Evolutionary conservation across 176 grass and related monocot genomes (phyloP).

Genomic region (Hsuehochloa calcarea): DNA sequence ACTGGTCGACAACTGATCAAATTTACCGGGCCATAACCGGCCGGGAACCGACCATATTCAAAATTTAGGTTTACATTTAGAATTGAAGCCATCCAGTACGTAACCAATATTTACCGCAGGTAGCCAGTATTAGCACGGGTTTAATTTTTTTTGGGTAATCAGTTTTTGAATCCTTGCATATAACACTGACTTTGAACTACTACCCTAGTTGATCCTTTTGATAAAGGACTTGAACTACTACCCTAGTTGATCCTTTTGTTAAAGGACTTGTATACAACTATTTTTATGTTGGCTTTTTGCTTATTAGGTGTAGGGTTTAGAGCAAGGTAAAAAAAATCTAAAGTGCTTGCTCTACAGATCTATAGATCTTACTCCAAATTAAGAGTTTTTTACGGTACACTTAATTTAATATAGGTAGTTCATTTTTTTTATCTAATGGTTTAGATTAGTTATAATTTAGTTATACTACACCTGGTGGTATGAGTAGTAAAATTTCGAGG

Average conservation of each 20-base stretch:
- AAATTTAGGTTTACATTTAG: too few relatives aligned
- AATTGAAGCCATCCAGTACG: too few relatives aligned
- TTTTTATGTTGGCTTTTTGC: background rate
- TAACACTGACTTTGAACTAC: background rate
- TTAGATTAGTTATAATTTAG: too few relatives aligned
- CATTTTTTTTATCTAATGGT: too few relatives aligned
- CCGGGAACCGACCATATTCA: background rate
- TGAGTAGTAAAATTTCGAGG: too few relatives aligned
- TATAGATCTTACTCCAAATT: conserved; percentile 4
- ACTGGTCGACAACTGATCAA: background rate
- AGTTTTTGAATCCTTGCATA: too few relatives aligned
- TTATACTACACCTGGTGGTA: too few relatives aligned
- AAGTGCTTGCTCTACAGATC: background rate
- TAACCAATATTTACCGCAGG: too few relatives aligned
- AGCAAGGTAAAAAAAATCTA: background rate
- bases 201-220: background rate
- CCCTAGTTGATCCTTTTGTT: background rate
- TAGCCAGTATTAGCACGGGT: too few relatives aligned
- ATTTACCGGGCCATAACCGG: background rate
- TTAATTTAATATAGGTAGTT: too few relatives aligned
- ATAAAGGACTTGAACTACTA: background rate
- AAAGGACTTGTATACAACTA: background rate
- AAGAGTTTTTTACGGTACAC: background rate
- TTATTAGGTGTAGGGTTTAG: background rate
- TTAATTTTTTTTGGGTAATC: too few relatives aligned